These are phyloP conservation scores for Leucosporidium scottii DNA, from an alignment of 768 basidiomycete species.

Conservation along the genomic window DNA sequence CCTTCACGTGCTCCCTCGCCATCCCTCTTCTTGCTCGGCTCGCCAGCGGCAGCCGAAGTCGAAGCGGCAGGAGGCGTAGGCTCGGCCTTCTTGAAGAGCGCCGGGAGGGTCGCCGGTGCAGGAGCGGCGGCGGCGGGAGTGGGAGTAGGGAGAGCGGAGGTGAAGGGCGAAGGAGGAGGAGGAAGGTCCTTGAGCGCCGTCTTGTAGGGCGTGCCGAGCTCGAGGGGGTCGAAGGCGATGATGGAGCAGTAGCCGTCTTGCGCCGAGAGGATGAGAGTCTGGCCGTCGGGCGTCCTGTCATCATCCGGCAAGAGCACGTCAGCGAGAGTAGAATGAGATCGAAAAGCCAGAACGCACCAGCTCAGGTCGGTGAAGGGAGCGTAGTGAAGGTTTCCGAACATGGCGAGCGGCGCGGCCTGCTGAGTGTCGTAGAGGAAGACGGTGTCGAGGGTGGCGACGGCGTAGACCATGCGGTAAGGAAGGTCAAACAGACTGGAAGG, in stretches of 20 bases:
- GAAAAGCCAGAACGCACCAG: constrained; percentile 57
- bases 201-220: constrained; percentile 62
- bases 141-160: background rate
- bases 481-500: constrained; percentile 69
- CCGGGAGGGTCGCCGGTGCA: background rate
- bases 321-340: background rate
- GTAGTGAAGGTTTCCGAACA: constrained; percentile 91
- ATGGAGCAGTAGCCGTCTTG: constrained; percentile 97
- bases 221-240: constrained; percentile 70
- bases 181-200: too few species aligned
- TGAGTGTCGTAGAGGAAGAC: constrained; percentile 95
- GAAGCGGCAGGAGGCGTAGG: background rate
- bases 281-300: constrained; percentile 55
- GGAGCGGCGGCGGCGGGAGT: background rate
- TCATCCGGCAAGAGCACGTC: background rate
- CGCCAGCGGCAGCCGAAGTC: background rate
- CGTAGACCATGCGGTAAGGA: constrained; percentile 89
- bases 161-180: background rate
- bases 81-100: background rate
- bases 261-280: constrained; percentile 80
- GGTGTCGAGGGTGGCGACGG: constrained; percentile 93
- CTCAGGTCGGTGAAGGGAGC: constrained; percentile 95
- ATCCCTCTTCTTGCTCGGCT: too few species aligned
- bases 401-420: constrained; percentile 80
- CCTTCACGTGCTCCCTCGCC: too few species aligned